Percentiles rank a stretch among this genome's conserved stretches.
These are phyloP conservation scores for Hyaloscypha hepaticicola DNA, from an alignment of 495 filamentous ascomycete genomes.

Conservation along the genomic window DNA sequence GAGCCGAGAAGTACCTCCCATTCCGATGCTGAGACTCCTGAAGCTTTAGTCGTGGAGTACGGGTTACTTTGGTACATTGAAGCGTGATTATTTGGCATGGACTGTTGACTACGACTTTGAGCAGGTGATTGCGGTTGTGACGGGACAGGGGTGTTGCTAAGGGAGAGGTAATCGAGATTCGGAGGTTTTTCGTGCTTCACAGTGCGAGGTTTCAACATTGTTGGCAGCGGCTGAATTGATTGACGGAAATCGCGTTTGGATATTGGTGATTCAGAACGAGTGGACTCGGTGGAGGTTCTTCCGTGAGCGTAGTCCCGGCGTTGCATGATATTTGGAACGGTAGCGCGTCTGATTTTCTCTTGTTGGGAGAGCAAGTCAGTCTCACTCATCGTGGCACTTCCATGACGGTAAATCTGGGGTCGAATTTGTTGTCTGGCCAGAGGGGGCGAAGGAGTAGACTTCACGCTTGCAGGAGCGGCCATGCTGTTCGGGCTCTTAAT, in stretches of 20 bases:
- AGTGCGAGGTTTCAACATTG: constrained; percentile 24
- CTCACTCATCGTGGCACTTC: constrained; percentile 49
- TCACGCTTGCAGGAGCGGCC: constrained; percentile 41
- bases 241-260: constrained; percentile 21
- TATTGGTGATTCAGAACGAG: constrained; percentile 26
- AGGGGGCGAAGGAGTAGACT: constrained; percentile 40
- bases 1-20: constrained; percentile 78
- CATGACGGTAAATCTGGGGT: constrained; percentile 37
- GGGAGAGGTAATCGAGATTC: constrained; percentile 55
- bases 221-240: constrained; percentile 16
- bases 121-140: constrained; percentile 31
- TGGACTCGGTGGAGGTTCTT: constrained; percentile 20
- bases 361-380: constrained; percentile 51
- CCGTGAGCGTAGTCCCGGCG: constrained; percentile 22
- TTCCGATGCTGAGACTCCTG: constrained; percentile 58
- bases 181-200: constrained; percentile 31
- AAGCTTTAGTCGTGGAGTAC: constrained; percentile 17
- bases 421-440: constrained; percentile 35
- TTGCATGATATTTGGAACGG: constrained; percentile 24
- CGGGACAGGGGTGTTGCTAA: constrained; percentile 36
- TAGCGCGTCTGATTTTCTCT: constrained; percentile 51
- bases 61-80: constrained; percentile 10
- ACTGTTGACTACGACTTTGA: constrained; percentile 20
- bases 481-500: constrained; percentile 40
- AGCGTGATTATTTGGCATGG: constrained; percentile 6